A percentile compares a stretch with the other conserved stretches of the same genome.
Conservation (phyloP, 805 yeast genomes). For the Candida mattraensis region DNA sequence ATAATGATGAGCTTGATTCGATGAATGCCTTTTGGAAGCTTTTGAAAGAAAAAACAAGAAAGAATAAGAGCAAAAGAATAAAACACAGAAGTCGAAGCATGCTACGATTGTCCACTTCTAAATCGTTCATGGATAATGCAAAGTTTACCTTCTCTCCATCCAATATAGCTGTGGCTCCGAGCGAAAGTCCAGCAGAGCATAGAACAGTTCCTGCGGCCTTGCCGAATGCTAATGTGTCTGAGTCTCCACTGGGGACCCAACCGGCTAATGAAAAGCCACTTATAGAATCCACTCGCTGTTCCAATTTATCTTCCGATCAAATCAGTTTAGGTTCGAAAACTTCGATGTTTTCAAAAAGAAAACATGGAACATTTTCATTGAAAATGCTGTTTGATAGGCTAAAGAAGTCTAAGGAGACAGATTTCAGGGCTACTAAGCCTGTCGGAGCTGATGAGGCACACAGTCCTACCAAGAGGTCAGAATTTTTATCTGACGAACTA, state of each 20-base stretch:
- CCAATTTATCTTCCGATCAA: too few species aligned
- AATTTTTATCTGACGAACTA: not conserved
- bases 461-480: not conserved
- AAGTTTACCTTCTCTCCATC: not conserved
- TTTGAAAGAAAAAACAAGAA: slow-evolving; percentile 52
- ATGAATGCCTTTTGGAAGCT: slow-evolving; percentile 76
- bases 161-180: not conserved
- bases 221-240: too few species aligned
- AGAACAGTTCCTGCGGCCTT: not conserved
- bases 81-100: slow-evolving; percentile 31
- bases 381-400: slow-evolving; percentile 13
- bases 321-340: slow-evolving; percentile 2
- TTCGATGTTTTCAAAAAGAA: slow-evolving; percentile 5
- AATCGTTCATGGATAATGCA: slow-evolving; percentile 21
- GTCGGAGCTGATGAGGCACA: not conserved
- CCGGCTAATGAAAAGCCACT: not conserved
- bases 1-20: slow-evolving; percentile 62
- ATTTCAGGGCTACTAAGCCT: slow-evolving; percentile 2
- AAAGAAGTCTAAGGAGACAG: slow-evolving; percentile 7
- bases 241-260: not conserved
- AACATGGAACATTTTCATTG: slow-evolving; percentile 12
- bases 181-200: not conserved
- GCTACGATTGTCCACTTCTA: slow-evolving; percentile 29
- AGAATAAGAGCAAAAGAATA: slow-evolving; percentile 30
- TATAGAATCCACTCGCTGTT: too few species aligned